These are phyloP conservation scores for Solidago caesia DNA, from an alignment of 129 eudicot genomes.

Conservation along the genomic window DNA sequence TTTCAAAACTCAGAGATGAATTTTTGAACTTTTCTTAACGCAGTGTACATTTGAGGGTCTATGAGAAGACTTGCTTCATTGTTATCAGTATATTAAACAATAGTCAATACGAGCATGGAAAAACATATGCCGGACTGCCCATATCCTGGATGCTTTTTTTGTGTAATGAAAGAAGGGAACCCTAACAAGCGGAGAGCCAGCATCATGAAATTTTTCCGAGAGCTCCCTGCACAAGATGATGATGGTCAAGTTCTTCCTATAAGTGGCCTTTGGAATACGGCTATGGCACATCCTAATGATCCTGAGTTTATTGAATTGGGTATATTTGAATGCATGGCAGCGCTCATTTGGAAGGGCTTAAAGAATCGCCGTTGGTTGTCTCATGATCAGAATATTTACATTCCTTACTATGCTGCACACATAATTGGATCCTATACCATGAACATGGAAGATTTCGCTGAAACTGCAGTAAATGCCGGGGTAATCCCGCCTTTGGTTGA, in stretches of 20 bases:
- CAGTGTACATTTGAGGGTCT: conserved; percentile 26
- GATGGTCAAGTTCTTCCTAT: conserved; percentile 99
- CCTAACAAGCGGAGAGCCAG: conserved; percentile 92
- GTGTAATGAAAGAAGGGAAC: conserved; percentile 98
- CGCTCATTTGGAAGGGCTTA: conserved; percentile 88
- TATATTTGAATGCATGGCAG: conserved; percentile 91
- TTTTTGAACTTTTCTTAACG: conserved; percentile 14
- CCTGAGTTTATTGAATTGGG: conserved; percentile 95
- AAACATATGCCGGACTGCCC: conserved; percentile 82
- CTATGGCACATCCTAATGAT: conserved; percentile 97
- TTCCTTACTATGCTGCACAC: conserved; percentile 97
- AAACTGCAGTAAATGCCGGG: conserved; percentile 77
- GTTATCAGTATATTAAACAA: conserved; percentile 12
- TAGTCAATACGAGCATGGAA: conserved; percentile 56
- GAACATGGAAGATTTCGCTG: conserved; percentile 98
- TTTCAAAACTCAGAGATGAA: too few species aligned
- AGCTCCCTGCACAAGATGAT: conserved; percentile 96
- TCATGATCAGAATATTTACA: conserved; percentile 92
- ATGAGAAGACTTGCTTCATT: conserved; percentile 26
- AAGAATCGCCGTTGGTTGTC: conserved; percentile 94
- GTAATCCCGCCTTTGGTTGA: conserved; percentile 92
- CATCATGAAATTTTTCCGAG: conserved; percentile 83
- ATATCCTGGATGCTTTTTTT: conserved; percentile 96
- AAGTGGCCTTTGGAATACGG: conserved; percentile 98
- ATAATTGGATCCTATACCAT: conserved; percentile 97